Percentiles rank a stretch among this genome's conserved stretches.
These are phyloP conservation scores for Bombardia bombarda DNA, from an alignment of 495 filamentous ascomycete genomes.

Conservation along the genomic window DNA sequence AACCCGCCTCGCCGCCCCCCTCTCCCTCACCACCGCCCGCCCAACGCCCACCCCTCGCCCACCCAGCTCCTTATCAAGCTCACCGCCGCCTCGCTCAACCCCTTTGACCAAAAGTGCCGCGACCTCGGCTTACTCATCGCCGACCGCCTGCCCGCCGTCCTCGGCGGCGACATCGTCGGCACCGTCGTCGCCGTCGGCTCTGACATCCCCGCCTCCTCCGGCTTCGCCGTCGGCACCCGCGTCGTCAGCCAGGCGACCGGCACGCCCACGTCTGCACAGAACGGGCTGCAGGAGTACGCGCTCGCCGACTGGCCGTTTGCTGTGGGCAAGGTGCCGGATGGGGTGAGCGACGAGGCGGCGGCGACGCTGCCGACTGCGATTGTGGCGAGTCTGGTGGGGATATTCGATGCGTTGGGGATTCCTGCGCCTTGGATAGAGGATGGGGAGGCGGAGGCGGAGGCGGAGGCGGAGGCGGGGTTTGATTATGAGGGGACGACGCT, in stretches of 20 bases:
- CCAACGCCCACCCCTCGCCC: background rate
- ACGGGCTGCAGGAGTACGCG: background rate
- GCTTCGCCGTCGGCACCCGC: background rate
- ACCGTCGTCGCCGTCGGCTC: background rate
- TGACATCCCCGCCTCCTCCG: background rate
- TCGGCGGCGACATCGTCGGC: background rate
- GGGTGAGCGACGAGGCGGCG: background rate
- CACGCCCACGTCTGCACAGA: conserved; percentile 9
- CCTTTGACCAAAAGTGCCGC: background rate
- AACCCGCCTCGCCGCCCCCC: no score
- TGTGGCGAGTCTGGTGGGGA: background rate
- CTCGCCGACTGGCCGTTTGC: background rate
- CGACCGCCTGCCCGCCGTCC: background rate
- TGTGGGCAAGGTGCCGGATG: background rate
- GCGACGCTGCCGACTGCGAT: background rate
- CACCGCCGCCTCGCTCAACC: background rate
- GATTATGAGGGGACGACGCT: background rate
- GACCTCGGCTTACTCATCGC: conserved; percentile 1
- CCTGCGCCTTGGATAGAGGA: background rate
- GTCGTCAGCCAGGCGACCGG: background rate
- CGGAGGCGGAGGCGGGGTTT: background rate
- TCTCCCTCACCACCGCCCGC: background rate
- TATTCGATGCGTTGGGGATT: background rate
- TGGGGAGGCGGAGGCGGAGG: no score
- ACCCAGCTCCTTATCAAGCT: background rate